phyloP scores from a whole-genome alignment of 371 early-diverging fungal species.

The Cladochytrium tenue region DNA sequence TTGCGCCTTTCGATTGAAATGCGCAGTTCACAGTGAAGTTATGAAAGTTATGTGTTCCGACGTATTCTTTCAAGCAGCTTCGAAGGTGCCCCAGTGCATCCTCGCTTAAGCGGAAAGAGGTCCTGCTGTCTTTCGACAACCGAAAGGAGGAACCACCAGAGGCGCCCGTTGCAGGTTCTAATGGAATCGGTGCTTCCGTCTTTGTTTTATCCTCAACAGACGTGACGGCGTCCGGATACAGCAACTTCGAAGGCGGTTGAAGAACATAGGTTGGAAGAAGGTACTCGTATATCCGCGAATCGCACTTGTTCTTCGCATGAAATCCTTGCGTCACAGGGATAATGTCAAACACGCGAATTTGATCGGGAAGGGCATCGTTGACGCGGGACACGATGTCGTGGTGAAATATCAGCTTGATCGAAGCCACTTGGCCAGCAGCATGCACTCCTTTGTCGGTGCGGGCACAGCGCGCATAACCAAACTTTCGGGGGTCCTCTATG shows the following conservation, averaged over 20 bases:
- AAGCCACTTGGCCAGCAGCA: constrained; percentile 94
- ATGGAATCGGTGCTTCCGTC: no score
- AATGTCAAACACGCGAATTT: constrained; percentile 85
- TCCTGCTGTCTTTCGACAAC: no score
- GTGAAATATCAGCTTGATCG: constrained; percentile 83
- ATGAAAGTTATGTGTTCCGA: constrained; percentile 94
- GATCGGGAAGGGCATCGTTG: constrained; percentile 73
- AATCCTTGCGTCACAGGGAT: constrained; percentile 77
- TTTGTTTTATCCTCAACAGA: no score
- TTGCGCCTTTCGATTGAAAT: constrained; percentile 73
- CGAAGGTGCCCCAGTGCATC: constrained; percentile 67
- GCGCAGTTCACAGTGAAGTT: constrained; percentile 91
- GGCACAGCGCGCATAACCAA: constrained; percentile 81
- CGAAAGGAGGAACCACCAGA: no score
- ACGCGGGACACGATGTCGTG: constrained; percentile 70
- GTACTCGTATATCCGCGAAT: constrained; percentile 96
- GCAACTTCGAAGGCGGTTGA: no score
- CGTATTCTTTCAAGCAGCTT: constrained; percentile 69
- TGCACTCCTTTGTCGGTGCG: constrained; percentile 99
- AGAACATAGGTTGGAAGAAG: constrained; percentile 89
- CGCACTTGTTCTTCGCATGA: constrained; percentile 88
- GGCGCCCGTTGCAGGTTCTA: no score
- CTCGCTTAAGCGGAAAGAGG: constrained; percentile 59
- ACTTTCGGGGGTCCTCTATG: constrained; percentile 48
- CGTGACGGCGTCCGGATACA: no score